Percentiles rank a stretch among this genome's conserved stretches.
Evolutionary conservation across 1,139 yeast species (phyloP).

Genomic region (Protomyces arabidopsidicola): DNA sequence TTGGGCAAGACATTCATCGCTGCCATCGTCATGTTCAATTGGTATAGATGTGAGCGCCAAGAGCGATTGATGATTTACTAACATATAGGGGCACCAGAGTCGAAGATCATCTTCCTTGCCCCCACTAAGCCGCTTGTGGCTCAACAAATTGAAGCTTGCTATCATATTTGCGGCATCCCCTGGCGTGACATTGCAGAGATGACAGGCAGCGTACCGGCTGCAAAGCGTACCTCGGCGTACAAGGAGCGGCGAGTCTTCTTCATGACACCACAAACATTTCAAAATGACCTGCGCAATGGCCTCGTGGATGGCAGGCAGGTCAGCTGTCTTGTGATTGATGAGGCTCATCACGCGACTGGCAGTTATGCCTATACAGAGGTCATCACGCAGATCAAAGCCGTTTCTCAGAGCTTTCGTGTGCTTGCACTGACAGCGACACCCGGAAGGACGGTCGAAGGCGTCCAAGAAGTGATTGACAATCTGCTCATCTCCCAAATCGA

Average conservation of each 20-base stretch:
- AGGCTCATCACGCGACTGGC: conserved; percentile 91
- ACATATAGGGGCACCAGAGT: conserved; percentile 54
- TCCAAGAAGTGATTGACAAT: conserved; percentile 75
- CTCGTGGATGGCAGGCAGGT: conserved; percentile 68
- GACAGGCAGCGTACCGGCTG: conserved; percentile 53
- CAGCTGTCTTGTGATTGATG: conserved; percentile 79
- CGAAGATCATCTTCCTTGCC: conserved; percentile 88
- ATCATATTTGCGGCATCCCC: conserved; percentile 81
- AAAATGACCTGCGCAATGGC: conserved; percentile 77
- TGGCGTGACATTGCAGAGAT: conserved; percentile 71
- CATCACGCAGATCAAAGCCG: conserved; percentile 58
- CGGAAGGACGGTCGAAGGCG: conserved; percentile 67
- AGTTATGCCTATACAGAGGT: conserved; percentile 85
- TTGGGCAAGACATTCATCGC: conserved; percentile 96
- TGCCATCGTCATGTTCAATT: conserved; percentile 87
- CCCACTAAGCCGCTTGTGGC: conserved; percentile 98
- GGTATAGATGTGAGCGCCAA: conserved; percentile 49
- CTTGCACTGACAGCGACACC: conserved; percentile 96
- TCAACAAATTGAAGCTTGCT: conserved; percentile 91
- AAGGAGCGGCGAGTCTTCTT: conserved; percentile 70
- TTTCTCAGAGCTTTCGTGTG: conserved; percentile 63
- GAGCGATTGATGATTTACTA: neutral
- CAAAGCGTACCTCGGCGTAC: conserved; percentile 69
- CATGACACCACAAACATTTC: conserved; percentile 95
- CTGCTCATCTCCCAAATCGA: conserved; percentile 72